Evolutionary conservation across 768 basidiomycete species (phyloP), one percentile per base, ranked within the genome.

Genomic region (Phlebiopsis flavidoalba): DNA sequence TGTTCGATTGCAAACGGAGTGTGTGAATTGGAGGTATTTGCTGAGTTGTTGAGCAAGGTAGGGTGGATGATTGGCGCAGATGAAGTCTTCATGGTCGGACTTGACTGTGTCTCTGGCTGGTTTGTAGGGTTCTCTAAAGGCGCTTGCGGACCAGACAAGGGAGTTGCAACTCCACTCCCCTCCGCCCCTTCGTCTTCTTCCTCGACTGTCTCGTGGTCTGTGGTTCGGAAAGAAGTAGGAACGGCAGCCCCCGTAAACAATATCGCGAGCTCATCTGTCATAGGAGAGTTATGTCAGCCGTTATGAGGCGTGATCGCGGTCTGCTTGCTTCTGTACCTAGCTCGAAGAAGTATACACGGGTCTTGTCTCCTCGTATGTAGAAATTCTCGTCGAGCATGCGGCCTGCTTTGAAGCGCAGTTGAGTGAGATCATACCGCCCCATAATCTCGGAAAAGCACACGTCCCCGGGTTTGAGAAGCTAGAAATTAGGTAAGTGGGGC

Each of bases 331-430:
- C 64, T 76, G 33, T 65, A 92, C 95, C 91, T 11, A 91, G 72
- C 62, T 92, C 89, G 65, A 99, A 99, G 72, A 98, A 99, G 73
- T 98, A 98, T 0, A 99, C 97, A 43, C 97, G 80, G 0, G 97
- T 98, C 68, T 93, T 95, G 75, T 99, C 97, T 0, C 97, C 97
- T 40, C 97, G 84, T 55, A 97, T 89, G 69, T 99, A 99, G 65
- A 99, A 88, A 70, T 97, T 95, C 51, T 95, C 93, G 47, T 93
- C 91, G 11, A 98, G 82, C 58, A 98, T 81, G 11, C 97, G 81
- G 1, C 88, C 86, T 6, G 81, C 80, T 73, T 93, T 97, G 79
- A 99, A 97, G 10, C 97, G 82, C 49, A 99, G 78, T 72, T 98
- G 96, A 1, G 97, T 92, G 49, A 99, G 83, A 70, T 99, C 96